Conservation (phyloP, 805 yeast species). For the Blastobotrys mokoenaii region DNA sequence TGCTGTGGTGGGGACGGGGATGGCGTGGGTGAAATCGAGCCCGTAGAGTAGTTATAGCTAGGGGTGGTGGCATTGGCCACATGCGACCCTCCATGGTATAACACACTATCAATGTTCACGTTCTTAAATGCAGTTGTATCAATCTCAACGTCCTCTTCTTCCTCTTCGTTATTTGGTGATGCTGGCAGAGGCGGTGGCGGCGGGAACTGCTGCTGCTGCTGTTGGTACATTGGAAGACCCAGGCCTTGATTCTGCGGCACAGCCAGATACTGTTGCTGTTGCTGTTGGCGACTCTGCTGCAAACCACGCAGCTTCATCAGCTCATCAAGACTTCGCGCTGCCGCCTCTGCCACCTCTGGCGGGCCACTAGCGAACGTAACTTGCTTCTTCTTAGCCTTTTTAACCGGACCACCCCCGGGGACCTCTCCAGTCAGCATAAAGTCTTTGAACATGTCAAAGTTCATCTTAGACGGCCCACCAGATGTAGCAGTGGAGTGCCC, state of each 20-base stretch:
- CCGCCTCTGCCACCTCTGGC: slow-evolving; percentile 34
- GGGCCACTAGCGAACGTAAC: slow-evolving; percentile 30
- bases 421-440: slow-evolving; percentile 75
- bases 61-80: slow-evolving; percentile 36
- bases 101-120: slow-evolving; percentile 70
- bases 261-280: slow-evolving; percentile 3
- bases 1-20: slow-evolving; percentile 18
- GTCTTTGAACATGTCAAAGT: slow-evolving; percentile 78
- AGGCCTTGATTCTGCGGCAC: slow-evolving; percentile 11
- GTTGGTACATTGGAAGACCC: slow-evolving; percentile 4
- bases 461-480: slow-evolving; percentile 37
- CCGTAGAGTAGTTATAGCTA: slow-evolving; percentile 3
- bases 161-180: slow-evolving; percentile 39
- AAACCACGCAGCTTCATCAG: slow-evolving; percentile 25
- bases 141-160: slow-evolving; percentile 64
- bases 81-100: slow-evolving; percentile 48
- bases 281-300: slow-evolving; percentile 1
- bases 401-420: slow-evolving; percentile 29
- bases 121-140: slow-evolving; percentile 69
- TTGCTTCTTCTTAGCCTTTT: slow-evolving; percentile 22
- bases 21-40: slow-evolving; percentile 16
- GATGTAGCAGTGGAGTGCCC: too few relatives aligned
- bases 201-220: neutral
- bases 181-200: neutral
- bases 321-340: slow-evolving; percentile 31